These are phyloP conservation scores for Monosporozyma solicola DNA, from an alignment of 805 yeast genomes.

Conservation along the genomic window DNA sequence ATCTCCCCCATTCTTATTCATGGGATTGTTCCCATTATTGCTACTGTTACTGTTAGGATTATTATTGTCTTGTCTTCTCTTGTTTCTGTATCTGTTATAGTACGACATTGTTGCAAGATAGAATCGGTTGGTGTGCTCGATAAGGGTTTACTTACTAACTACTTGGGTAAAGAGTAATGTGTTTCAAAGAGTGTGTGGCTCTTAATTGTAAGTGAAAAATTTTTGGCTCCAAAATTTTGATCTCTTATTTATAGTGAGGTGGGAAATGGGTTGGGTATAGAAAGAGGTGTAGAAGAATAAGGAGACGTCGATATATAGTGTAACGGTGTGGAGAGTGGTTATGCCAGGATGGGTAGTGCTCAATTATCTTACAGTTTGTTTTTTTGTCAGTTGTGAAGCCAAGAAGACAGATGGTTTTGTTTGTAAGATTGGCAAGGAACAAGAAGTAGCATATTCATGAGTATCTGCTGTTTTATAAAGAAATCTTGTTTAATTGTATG, in stretches of 20 bases:
- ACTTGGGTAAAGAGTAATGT: too few relatives aligned
- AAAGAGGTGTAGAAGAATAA: neutral
- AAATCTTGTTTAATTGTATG: too few relatives aligned
- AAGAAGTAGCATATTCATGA: neutral
- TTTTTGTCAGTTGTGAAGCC: too few relatives aligned
- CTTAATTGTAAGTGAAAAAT: neutral
- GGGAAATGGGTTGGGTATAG: neutral
- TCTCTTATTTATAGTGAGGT: neutral
- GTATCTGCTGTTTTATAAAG: neutral
- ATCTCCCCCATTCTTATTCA: slow-evolving; percentile 2
- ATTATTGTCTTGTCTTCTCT: slow-evolving; percentile 12
- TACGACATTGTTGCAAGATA: slow-evolving; percentile 18
- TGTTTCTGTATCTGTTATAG: slow-evolving; percentile 24
- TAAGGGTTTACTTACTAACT: too few relatives aligned
- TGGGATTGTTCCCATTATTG: slow-evolving; percentile 3
- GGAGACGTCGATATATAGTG: neutral
- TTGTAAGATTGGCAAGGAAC: neutral
- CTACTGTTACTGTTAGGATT: slow-evolving; percentile 1
- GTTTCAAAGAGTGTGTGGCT: neutral
- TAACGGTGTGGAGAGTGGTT: neutral
- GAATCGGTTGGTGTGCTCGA: neutral
- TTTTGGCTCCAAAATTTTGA: neutral
- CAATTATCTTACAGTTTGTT: too few relatives aligned
- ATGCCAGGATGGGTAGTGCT: too few relatives aligned
- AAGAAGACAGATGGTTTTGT: neutral